These are phyloP conservation scores for Beauveria varroae DNA, from an alignment of 2,329 filamentous ascomycete genomes.

Conservation along the genomic window DNA sequence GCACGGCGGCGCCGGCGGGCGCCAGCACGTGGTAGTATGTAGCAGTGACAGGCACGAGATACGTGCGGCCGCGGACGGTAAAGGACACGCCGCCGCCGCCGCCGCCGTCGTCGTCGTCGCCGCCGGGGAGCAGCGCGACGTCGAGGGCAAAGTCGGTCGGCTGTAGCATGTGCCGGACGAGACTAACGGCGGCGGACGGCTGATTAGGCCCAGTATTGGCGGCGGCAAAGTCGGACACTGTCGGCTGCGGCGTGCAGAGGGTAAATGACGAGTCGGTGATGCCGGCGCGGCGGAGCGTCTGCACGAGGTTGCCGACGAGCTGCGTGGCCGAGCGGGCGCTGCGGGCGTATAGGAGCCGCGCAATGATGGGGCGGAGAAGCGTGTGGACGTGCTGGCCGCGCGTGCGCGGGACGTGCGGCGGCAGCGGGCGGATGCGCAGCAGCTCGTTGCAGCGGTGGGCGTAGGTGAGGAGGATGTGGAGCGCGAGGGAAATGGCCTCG, in stretches of 20 bases:
- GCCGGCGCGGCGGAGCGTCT: constrained; percentile 39
- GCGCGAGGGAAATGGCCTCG: constrained; percentile 55
- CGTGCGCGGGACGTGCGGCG: constrained; percentile 30
- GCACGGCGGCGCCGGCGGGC: constrained; percentile 28
- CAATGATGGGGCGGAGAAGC: constrained; percentile 45
- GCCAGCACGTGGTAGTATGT: constrained; percentile 38
- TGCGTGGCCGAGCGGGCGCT: constrained; percentile 31
- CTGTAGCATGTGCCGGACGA: constrained; percentile 37
- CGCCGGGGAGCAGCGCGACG: constrained; percentile 36
- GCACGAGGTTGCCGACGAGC: constrained; percentile 37
- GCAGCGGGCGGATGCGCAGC: constrained; percentile 53
- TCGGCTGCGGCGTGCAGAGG: constrained; percentile 31
- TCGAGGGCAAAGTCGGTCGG: constrained; percentile 34
- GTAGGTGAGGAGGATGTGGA: constrained; percentile 71
- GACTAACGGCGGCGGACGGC: constrained; percentile 34
- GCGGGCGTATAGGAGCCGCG: constrained; percentile 37
- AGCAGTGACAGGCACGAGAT: constrained; percentile 34
- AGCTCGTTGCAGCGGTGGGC: constrained; percentile 70
- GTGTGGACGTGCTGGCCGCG: constrained; percentile 36
- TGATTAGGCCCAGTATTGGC: constrained; percentile 25
- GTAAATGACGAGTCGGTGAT: constrained; percentile 34
- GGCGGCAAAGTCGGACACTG: constrained; percentile 20
- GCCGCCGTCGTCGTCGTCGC: constrained; percentile 12
- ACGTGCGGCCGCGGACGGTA: constrained; percentile 37
- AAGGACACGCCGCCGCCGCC: constrained; percentile 22